Evolutionary conservation across 441 rosid species (phyloP), one percentile per base, ranked within the genome.

Genomic region (Pelargonium cotyledonis): DNA sequence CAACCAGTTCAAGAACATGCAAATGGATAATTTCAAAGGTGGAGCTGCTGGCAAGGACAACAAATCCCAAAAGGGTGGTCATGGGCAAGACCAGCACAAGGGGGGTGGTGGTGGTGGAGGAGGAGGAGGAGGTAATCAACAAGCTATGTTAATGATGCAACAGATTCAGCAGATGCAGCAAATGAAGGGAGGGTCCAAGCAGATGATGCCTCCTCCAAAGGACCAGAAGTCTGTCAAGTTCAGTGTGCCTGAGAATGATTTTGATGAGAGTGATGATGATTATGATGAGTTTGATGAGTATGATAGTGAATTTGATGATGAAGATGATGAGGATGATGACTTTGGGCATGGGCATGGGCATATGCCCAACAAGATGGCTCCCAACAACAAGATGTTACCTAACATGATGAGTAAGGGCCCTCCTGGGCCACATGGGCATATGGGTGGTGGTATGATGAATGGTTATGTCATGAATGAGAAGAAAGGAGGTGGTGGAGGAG

Each of bases 181-280:
- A 15, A 85, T 77, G 72, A 89, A 86, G 68, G 90, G 85, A 67
- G 90, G 85, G 3, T 3, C 81, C 35, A 78, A 81, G 62, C 87
- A 77, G 74, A 19, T 74, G 71, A n/a, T n/a, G n/a, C n/a, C n/a
- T n/a, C 77, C 85, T 0, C 60, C 5, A 1, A 89, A 86, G 65
- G 89, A 85, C 1, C 87, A 86, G 74, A 94, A 89, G 79, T 76
- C 89, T 40, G 97, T 82, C 21, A 90, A 83, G 84, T 87, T 87
- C 68, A 76, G 72, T 43, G 21, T 79, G 80, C 81, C 78, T 35
- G 84, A 87, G 57, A 85, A 87, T 0, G 85, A 85, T 0, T 78
- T 74, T 70, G 85, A 77, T 68, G 78, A 43, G 2, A 65, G 70
- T 65, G 86, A 83, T 66, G 86, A 84, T 16, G 88, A 78, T 0